phyloP scores from a whole-genome alignment of 768 basidiomycete species.

The Leucosporidium creatinivorum region DNA sequence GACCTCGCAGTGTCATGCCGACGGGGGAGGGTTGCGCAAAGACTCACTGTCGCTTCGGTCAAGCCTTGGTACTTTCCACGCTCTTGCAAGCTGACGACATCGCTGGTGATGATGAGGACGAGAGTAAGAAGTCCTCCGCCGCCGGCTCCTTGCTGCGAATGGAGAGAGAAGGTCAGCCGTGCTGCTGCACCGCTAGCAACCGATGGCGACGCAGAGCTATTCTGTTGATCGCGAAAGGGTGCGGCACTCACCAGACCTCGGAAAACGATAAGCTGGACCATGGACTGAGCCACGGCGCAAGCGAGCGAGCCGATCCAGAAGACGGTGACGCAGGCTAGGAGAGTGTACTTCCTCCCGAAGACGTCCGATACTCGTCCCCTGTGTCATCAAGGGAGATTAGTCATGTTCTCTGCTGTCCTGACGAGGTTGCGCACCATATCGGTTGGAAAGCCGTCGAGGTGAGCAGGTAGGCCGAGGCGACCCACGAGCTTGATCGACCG shows the following conservation, averaged over 20 bases:
- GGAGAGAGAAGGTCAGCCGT: neutral
- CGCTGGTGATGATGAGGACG: constrained; percentile 26
- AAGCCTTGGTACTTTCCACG: constrained; percentile 28
- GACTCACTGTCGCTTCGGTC: constrained; percentile 7
- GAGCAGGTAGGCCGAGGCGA: constrained; percentile 44
- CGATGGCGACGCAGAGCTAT: too few species aligned
- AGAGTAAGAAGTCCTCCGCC: constrained; percentile 19
- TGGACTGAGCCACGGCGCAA: constrained; percentile 41
- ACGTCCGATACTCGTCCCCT: constrained; percentile 45
- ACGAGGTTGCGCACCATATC: neutral
- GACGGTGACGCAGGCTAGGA: constrained; percentile 36
- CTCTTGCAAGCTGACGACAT: constrained; percentile 21
- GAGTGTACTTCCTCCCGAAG: constrained; percentile 42
- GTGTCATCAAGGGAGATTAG: constrained; percentile 39
- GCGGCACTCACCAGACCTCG: constrained; percentile 33
- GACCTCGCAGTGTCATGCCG: too few species aligned
- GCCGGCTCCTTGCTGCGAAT: constrained; percentile 10
- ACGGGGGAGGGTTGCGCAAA: too few species aligned
- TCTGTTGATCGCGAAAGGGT: too few species aligned
- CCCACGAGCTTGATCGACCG: constrained; percentile 38
- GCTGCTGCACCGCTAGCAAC: too few species aligned
- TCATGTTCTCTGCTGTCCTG: too few species aligned
- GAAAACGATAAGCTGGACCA: constrained; percentile 45
- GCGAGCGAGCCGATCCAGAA: constrained; percentile 43
- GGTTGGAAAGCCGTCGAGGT: constrained; percentile 34